phyloP scores from a whole-genome alignment of 2,329 filamentous ascomycete genomes.

The Xylaria sp. region DNA sequence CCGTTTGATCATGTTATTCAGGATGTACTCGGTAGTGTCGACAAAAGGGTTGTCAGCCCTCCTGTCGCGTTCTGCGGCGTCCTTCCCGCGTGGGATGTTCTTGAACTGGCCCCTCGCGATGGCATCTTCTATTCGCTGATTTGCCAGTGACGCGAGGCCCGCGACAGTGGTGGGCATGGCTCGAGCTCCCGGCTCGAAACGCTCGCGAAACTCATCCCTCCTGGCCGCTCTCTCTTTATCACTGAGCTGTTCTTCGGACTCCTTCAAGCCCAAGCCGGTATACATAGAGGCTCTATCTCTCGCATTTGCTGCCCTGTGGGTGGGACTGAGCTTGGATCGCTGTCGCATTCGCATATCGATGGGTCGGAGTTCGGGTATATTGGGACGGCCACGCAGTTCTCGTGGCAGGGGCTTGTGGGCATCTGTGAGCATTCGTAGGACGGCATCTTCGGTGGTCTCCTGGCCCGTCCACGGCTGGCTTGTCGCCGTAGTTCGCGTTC shows the following conservation, averaged over 20 bases:
- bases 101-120: constrained; percentile 90
- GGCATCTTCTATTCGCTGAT: constrained; percentile 90
- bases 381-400: constrained; percentile 59
- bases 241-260: constrained; percentile 65
- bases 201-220: constrained; percentile 79
- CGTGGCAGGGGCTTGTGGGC: constrained; percentile 75
- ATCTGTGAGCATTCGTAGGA: constrained; percentile 87
- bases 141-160: constrained; percentile 84
- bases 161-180: constrained; percentile 80
- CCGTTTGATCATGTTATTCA: constrained; percentile 98
- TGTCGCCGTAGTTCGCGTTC: constrained; percentile 74
- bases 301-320: constrained; percentile 63
- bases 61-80: constrained; percentile 78
- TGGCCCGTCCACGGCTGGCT: constrained; percentile 81
- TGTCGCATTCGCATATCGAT: constrained; percentile 65
- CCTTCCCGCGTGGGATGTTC: constrained; percentile 83
- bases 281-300: constrained; percentile 68
- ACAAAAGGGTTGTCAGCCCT: constrained; percentile 89
- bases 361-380: constrained; percentile 56
- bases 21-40: constrained; percentile 95
- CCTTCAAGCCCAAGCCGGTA: constrained; percentile 60
- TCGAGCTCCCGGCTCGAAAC: constrained; percentile 79
- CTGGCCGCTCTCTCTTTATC: constrained; percentile 79
- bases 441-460: constrained; percentile 78
- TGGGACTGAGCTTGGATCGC: constrained; percentile 54